Percentiles rank a stretch among this genome's conserved stretches.
phyloP scores from a whole-genome alignment of 192 early-diverging fungal genomes.

The Allomyces macrogynus region DNA sequence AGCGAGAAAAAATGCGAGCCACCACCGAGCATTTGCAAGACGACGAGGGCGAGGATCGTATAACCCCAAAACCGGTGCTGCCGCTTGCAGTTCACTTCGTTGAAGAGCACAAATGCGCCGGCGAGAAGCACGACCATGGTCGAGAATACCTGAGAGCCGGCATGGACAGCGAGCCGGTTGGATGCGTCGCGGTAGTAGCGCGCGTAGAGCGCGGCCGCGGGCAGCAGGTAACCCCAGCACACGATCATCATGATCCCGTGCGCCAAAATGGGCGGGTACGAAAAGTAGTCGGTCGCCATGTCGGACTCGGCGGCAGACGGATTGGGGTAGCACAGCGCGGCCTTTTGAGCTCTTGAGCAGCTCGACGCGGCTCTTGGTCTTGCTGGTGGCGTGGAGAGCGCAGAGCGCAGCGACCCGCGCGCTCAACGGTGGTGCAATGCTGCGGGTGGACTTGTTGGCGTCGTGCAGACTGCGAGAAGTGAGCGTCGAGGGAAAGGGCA shows the following conservation, averaged over 20 bases:
- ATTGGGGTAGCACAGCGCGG: not conserved
- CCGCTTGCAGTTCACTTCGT: not conserved
- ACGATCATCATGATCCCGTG: not conserved
- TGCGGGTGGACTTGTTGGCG: not conserved
- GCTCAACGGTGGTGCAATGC: too few species aligned
- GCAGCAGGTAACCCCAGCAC: not conserved
- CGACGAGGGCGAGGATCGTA: not conserved
- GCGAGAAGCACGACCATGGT: not conserved
- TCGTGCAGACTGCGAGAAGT: not conserved
- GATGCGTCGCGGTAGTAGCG: not conserved
- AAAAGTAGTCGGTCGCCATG: not conserved
- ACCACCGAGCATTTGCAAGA: not conserved
- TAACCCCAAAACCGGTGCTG: not conserved
- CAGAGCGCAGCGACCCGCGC: too few species aligned
- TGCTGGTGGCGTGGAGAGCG: too few species aligned
- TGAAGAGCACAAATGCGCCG: not conserved
- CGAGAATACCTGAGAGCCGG: not conserved
- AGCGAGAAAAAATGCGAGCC: too few species aligned
- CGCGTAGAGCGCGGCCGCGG: not conserved
- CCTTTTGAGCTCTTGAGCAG: too few species aligned
- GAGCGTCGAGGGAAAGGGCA: too few species aligned
- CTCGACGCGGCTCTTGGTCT: too few species aligned
- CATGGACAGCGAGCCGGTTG: not conserved
- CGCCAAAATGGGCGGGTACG: not conserved
- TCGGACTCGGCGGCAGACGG: not conserved